Percentiles rank a stretch among this genome's conserved stretches.
Conservation (phyloP, 2,329 filamentous ascomycete genomes). For the Camptophora hylomeconis region DNA sequence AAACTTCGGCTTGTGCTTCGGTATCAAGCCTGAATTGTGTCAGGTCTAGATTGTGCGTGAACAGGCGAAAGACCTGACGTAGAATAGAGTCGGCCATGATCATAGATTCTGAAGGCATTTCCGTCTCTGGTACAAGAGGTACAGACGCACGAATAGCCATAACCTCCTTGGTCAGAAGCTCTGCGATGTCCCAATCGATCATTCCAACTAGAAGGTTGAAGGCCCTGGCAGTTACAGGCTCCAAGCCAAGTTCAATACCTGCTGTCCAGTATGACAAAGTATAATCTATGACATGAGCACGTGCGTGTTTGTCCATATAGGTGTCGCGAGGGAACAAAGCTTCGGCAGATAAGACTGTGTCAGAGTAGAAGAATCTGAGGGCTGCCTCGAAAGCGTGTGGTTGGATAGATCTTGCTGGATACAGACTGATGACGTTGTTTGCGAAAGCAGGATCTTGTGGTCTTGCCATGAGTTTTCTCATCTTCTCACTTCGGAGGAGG, state of each 20-base stretch:
- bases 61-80: conserved; percentile 1
- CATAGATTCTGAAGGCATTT: not conserved
- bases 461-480: conserved; percentile 10
- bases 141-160: conserved; percentile 6
- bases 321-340: conserved; percentile 9
- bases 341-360: conserved; percentile 12
- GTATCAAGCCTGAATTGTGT: conserved; percentile 11
- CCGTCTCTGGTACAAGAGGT: not conserved
- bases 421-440: conserved; percentile 11
- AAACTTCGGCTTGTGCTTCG: conserved; percentile 2
- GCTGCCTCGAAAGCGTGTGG: conserved; percentile 17
- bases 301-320: conserved; percentile 8
- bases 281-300: conserved; percentile 14
- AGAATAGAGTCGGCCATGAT: conserved; percentile 3
- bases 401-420: conserved; percentile 11
- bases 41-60: conserved; percentile 7
- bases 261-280: conserved; percentile 17
- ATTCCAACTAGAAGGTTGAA: conserved; percentile 11
- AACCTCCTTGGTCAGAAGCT: conserved; percentile 12
- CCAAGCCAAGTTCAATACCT: conserved; percentile 15
- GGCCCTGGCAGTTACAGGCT: conserved; percentile 11
- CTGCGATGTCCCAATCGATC: conserved; percentile 16
- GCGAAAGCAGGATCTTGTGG: conserved; percentile 6
- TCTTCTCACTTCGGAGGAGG: conserved; percentile 12
- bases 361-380: conserved; percentile 16